Base-by-base conservation (phyloP, 106 monocot species). In the Narthecium ossifragum region DNA sequence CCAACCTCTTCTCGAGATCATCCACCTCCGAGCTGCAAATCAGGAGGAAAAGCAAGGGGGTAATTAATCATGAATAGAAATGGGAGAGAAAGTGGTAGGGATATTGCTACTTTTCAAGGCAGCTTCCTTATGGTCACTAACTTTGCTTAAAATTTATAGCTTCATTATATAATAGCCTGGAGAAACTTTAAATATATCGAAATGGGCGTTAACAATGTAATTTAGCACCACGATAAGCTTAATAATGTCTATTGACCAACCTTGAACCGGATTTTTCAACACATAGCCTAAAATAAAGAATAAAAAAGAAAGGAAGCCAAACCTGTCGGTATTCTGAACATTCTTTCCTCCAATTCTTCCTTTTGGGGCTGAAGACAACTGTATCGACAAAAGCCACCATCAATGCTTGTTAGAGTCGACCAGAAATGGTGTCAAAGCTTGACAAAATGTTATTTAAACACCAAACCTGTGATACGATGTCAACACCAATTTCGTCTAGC, bases 401-500 rank as follows among this genome's bases (percentile, higher is more conserved):
- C n/a, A n/a, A n/a, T n/a, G n/a, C n/a, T n/a, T n/a, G n/a, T n/a
- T n/a, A n/a, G n/a, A n/a, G n/a, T n/a, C n/a, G n/a, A n/a, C n/a
- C n/a, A n/a, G n/a, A n/a, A n/a, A n/a, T n/a, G n/a, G 51, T 57
- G 57, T 15, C 20, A 34, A 57, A n/a, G 21, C 5, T 22, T 34
- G 57, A 10, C 22, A 49, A 49, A 57, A 18, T n/a, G n/a, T 6
- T 52, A 25, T 8, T 7, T 23, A 24, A 21, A 41, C 65, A 50
- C 12, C 53, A 40, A 59, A 96, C 94, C 90, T 96, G 85, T 29
- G 94, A 96, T 70, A 83, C 75, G 63, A 90, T 41, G 28, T 90
- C 90, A 49, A 96, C 65, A 29, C 94, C 94, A 57, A 96, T 96
- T 79, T 96, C 94, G 84, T 96, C 94, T 27, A 96, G 86, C 39